These are phyloP conservation scores for Geranomyces michiganensis DNA, from an alignment of 192 early-diverging fungal species.

Conservation along the genomic window DNA sequence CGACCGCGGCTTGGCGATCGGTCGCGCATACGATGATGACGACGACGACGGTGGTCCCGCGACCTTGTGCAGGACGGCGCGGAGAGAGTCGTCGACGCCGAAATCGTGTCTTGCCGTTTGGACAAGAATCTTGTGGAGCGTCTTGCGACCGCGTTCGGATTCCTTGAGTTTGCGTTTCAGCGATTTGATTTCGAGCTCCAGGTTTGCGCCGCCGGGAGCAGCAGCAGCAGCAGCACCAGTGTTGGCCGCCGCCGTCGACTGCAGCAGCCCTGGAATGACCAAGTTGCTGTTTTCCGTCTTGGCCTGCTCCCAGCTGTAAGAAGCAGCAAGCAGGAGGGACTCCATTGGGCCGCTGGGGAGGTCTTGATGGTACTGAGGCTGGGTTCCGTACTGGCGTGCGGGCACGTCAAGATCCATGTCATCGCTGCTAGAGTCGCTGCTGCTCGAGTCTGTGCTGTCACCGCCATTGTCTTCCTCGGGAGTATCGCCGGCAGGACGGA, in stretches of 20 bases:
- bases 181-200: conserved; percentile 22
- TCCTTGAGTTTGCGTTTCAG: conserved; percentile 35
- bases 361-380: neutral
- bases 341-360: neutral
- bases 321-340: neutral
- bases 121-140: conserved; percentile 32
- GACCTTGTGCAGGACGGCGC: conserved; percentile 7
- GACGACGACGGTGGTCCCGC: neutral
- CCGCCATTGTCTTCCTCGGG: conserved; percentile 4
- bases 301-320: neutral
- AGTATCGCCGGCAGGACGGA: conserved; percentile 20
- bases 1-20: neutral
- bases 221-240: neutral
- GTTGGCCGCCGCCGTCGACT: neutral
- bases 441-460: neutral
- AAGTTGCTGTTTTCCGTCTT: conserved; percentile 1
- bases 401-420: conserved; percentile 12
- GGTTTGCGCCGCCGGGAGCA: neutral
- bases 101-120: conserved; percentile 18
- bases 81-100: conserved; percentile 26
- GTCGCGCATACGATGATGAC: neutral
- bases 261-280: conserved; percentile 1
- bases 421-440: neutral
- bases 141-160: conserved; percentile 36
- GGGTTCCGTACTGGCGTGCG: neutral